Conservation (phyloP, 2,329 filamentous ascomycete genomes). For the Dactylonectria macrodidyma region DNA sequence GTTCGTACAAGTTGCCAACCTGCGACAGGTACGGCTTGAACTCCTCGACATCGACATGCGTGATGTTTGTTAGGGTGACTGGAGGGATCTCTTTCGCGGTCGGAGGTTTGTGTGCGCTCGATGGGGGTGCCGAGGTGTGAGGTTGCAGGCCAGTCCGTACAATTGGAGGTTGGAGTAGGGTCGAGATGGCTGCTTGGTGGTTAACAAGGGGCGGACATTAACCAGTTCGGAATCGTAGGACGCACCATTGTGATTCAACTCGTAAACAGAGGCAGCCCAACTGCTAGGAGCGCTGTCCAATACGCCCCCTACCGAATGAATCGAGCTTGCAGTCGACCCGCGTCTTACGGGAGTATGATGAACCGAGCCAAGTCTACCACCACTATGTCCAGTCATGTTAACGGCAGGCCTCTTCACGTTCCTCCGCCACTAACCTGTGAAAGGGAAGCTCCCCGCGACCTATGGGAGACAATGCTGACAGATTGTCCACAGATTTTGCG, state of each 20-base stretch:
- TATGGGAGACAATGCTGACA: constrained; percentile 67
- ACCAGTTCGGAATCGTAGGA: constrained; percentile 19
- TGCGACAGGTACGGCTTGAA: constrained; percentile 90
- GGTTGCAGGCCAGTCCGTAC: constrained; percentile 89
- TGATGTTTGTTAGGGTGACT: constrained; percentile 90
- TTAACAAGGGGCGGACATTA: constrained; percentile 31
- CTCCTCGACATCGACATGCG: constrained; percentile 82
- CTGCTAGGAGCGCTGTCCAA: constrained; percentile 77
- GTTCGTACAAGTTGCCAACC: constrained; percentile 90
- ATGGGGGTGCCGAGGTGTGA: constrained; percentile 78
- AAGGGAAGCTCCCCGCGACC: constrained; percentile 71
- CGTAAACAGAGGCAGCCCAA: constrained; percentile 71
- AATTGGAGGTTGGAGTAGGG: constrained; percentile 91
- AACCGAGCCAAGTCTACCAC: constrained; percentile 60
- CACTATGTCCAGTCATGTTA: constrained; percentile 48
- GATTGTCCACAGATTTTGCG: constrained; percentile 77
- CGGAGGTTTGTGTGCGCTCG: constrained; percentile 85
- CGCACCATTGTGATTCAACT: constrained; percentile 87
- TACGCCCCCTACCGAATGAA: constrained; percentile 88
- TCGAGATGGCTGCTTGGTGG: constrained; percentile 81
- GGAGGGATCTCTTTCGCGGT: constrained; percentile 93
- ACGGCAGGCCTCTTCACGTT: constrained; percentile 16
- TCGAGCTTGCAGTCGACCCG: constrained; percentile 89
- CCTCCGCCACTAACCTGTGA: constrained; percentile 63
- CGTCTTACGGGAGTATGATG: constrained; percentile 71